A percentile compares a stretch with the other conserved stretches of the same genome.
Conservation (phyloP, 163 green algal genomes). For the Volvox carteri region DNA sequence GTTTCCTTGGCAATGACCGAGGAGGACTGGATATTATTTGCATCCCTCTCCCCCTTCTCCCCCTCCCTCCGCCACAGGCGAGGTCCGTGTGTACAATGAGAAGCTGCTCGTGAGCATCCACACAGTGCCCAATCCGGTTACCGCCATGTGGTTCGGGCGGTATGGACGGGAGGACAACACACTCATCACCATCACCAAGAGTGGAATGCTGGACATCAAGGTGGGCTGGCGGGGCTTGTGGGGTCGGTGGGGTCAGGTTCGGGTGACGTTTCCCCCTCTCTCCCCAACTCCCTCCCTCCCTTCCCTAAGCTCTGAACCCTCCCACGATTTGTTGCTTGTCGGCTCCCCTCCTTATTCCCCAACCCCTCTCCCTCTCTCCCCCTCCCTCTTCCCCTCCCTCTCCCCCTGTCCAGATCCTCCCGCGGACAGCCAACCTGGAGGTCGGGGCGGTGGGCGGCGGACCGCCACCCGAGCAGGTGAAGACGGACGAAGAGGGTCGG, state of each 20-base stretch:
- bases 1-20: too few species aligned
- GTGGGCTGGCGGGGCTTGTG: too few species aligned
- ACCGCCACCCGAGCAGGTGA: constrained; percentile 71
- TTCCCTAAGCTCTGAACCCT: too few species aligned
- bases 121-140: constrained; percentile 65
- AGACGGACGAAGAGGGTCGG: not conserved
- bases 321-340: too few species aligned
- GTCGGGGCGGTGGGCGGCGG: constrained; percentile 16
- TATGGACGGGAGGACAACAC: constrained; percentile 85
- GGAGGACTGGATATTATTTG: too few species aligned
- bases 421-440: constrained; percentile 72
- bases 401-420: constrained; percentile 68
- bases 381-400: not conserved
- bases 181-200: constrained; percentile 69
- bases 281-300: too few species aligned
- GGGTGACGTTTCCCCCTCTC: too few species aligned
- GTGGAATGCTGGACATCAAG: constrained; percentile 82
- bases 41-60: too few species aligned
- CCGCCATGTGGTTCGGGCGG: constrained; percentile 74
- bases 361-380: too few species aligned
- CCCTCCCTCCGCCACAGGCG: too few species aligned
- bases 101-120: constrained; percentile 73
- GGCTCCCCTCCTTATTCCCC: too few species aligned
- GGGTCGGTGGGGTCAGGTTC: too few species aligned
- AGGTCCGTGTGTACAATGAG: constrained; percentile 83